Base-by-base conservation (phyloP, 2,329 filamentous ascomycete species). In the Pseudogymnoascus sp. region DNA sequence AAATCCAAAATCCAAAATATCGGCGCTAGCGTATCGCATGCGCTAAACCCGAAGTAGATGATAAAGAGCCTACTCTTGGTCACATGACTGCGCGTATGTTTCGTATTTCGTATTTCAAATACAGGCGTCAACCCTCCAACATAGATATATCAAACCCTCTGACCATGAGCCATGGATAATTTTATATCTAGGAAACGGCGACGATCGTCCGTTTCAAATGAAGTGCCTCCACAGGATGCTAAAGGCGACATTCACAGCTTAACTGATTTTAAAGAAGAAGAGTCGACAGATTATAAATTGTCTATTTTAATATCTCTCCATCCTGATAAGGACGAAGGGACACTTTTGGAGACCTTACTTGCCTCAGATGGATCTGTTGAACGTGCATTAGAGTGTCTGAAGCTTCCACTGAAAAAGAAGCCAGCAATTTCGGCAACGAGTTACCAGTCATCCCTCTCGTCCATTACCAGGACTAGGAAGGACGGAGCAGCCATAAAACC, bases 241-340 rank as follows among this genome's bases (percentile, higher is more conserved):
- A 47, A 47, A 16, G 25, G 41, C 22, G 22, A 28, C 14, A 12
- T 47, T n/a, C 41, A 28, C 6, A 25, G 22, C 41, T 28, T n/a
- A 47, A n/a, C 41, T 47, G 41, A 47, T 47, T 47, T 47, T 6
- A 70, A 73, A n/a, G 82, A 85, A 14, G 85, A 92, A 14, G 89
- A 96, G 54, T 86, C 89, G 1, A 99, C 94, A 0, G 94, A 97
- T 65, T 79, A 95, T 68, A 97, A 97, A 70, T 76, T 99, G 12
- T 92, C 92, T 1, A 78, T 96, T 1, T 77, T 99, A 2, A 83
- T 87, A 2, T 97, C 94, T 0, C 75, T 97, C 0, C 82, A 92
- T 66, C 85, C 89, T 0, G 71, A 78, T 0, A 66, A 86, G 3
- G 79, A 85, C 6, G 85, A 89, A 54, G 83, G 87, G 36, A 78